Evolutionary conservation across 768 basidiomycete genomes (phyloP).

Genomic region (Mycena indigotica): DNA sequence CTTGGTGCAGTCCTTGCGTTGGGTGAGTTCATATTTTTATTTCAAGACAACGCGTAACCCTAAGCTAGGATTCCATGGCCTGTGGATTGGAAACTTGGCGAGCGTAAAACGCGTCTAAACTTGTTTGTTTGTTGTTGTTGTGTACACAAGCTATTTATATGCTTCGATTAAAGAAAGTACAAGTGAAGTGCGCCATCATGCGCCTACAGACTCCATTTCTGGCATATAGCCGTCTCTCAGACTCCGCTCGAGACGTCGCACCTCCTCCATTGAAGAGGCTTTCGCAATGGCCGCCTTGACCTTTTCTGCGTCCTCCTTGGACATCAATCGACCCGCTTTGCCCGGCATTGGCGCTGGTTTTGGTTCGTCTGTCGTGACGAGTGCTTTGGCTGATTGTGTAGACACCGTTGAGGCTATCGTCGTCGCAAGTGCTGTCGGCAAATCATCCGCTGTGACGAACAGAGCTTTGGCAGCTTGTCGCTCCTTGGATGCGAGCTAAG

Average conservation of each 20-base stretch:
- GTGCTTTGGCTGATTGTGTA: conserved; percentile 59
- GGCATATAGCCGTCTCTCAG: conserved; percentile 85
- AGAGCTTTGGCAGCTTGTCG: conserved; percentile 70
- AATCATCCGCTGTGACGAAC: conserved; percentile 79
- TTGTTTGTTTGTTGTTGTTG: too few relatives aligned
- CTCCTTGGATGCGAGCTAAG: conserved; percentile 56
- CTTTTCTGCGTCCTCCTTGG: conserved; percentile 86
- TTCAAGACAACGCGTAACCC: not conserved
- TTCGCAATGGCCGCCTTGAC: conserved; percentile 86
- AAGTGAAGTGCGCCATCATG: conserved; percentile 53
- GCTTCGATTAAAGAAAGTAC: too few relatives aligned
- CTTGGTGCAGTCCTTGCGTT: conserved; percentile 60
- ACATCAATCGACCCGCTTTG: conserved; percentile 86
- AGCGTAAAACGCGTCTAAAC: not conserved
- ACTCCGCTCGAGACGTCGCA: conserved; percentile 79
- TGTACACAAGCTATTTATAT: too few relatives aligned
- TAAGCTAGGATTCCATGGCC: conserved; percentile 55
- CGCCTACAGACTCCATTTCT: conserved; percentile 74
- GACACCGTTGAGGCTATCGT: conserved; percentile 76
- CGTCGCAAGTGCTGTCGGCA: conserved; percentile 79
- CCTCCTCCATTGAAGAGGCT: conserved; percentile 90
- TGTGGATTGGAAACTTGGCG: conserved; percentile 64
- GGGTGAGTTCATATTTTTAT: conserved; percentile 13
- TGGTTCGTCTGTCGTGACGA: conserved; percentile 79
- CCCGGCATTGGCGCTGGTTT: conserved; percentile 54